Base-by-base conservation (phyloP, 2,329 filamentous ascomycete species). In the Talaromyces piceae region DNA sequence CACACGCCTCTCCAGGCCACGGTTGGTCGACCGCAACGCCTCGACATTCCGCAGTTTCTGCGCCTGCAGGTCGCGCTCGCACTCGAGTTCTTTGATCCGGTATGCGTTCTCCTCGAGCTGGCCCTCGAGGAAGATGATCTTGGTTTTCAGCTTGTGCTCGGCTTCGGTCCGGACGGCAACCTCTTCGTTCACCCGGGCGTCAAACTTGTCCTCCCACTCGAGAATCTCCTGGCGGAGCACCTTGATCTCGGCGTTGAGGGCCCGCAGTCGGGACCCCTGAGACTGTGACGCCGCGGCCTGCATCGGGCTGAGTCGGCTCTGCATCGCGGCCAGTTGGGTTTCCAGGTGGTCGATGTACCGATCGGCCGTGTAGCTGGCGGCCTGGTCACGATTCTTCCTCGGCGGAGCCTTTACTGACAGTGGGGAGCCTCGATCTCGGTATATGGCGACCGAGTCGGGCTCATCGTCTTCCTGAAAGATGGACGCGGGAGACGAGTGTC, bases 341-440 rank as follows among this genome's bases (percentile, higher is more conserved):
- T 77, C 75, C 11, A 77, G 68, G 58, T 76, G 73, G 46, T 76
- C 73, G 53, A 77, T 74, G 57, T 77, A 76, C 50, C 69, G 66
- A 23, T 69, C 64, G 8, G 68, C 66, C 53, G 74, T 72, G 48
- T 66, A 68, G 54, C 66, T 49, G 30, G 41, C 69, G 16, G 67
- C 45, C 28, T 50, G 51, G 27, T 30, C 53, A 45, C 53, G 55
- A 50, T 30, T 54, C 39, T 49, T 55, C 33, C 44, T 53, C 26
- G 45, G 18, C 6, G 28, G 31, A 13, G 46, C 28, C 48, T 46
- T 26, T 57, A 59, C n/a, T 64, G 66, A 45, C 64, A 46, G 27
- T 30, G 51, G 51, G 20, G 51, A 53, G 12, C 30, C 44, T 41
- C 46, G 46, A 30, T 49, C 45, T 9, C 45, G 50, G 16, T 52